Evolutionary conservation across 2,329 filamentous ascomycete species (phyloP), one percentile per base, ranked within the genome.

Genomic region (Aureobasidium lini): DNA sequence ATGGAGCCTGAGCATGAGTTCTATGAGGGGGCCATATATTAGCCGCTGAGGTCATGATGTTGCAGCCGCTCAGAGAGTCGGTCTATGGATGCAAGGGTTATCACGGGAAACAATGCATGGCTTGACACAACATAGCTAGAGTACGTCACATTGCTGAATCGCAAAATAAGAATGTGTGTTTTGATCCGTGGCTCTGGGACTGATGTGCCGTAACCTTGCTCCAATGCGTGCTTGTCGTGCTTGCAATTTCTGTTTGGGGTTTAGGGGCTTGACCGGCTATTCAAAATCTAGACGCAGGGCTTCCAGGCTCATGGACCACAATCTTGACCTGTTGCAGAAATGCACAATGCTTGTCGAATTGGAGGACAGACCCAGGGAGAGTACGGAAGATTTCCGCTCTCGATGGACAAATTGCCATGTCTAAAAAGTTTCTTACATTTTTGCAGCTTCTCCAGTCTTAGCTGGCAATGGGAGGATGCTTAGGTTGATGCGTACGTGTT

Each of bases 101-200:
- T n/a, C 6, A 37, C 47, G 16, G 7, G 13, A 36, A 16, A 32
- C 18, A n/a, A 34, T 32, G 37, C 28, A 42, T 54, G 37, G 39
- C 48, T 18, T 50, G 48, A 40, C 48, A 54, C 28, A 40, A 23
- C 28, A 34, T 54, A 43, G 50, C 50, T 43, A 32, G 37, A n/a
- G 37, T 42, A 54, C n/a, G 18, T 54, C 50, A 54, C 50, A 54
- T 54, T 34, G 50, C 50, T 54, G 39, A 32, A 29, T 42, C 39
- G 37, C 29, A 10, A 39, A 32, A 42, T 28, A 34, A 54, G 28
- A 43, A 32, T 31, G 37, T 42, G 50, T 54, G 50, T 42, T 54
- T 34, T 54, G 50, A 54, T 43, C 50, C 50, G 29, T 54, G 50
- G 50, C n/a, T 34, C 50, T 54, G 50, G 50, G n/a, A 34, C 37